Evolutionary conservation across 805 yeast genomes (phyloP).

Genomic region (Kluyveromyces nonfermentans): DNA sequence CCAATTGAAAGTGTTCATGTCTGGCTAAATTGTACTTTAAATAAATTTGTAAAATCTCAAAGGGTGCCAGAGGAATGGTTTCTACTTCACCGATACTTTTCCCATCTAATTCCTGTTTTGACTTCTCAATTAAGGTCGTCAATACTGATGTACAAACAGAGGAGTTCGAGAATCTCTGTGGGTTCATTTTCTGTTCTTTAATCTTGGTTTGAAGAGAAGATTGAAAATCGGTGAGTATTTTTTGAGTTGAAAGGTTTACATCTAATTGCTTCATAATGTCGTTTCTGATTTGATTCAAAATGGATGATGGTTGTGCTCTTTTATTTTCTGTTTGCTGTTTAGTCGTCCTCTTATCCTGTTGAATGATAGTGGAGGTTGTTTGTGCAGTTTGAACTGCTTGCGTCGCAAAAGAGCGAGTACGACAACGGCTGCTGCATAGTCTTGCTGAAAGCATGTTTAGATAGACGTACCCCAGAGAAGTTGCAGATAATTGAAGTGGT

Average conservation of each 20-base stretch:
- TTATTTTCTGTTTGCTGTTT: not conserved
- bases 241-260: not conserved
- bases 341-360: not conserved
- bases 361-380: not conserved
- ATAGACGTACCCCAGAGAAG: not conserved
- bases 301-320: not conserved
- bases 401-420: not conserved
- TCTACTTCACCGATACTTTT: conserved; percentile 1
- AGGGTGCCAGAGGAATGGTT: conserved; percentile 14
- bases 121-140: not conserved
- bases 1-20: conserved; percentile 21
- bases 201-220: not conserved
- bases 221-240: conserved; percentile 1
- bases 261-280: not conserved
- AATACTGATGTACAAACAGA: conserved; percentile 2
- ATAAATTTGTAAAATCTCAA: conserved; percentile 18
- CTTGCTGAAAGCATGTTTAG: conserved; percentile 2
- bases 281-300: not conserved
- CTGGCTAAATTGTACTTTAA: conserved; percentile 21
- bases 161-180: not conserved
- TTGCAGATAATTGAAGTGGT: no score
- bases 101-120: not conserved
- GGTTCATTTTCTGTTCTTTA: not conserved
- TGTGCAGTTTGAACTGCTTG: not conserved
- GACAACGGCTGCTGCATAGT: not conserved